Conservation (phyloP, 768 basidiomycete species). For the Russula olivacea region DNA sequence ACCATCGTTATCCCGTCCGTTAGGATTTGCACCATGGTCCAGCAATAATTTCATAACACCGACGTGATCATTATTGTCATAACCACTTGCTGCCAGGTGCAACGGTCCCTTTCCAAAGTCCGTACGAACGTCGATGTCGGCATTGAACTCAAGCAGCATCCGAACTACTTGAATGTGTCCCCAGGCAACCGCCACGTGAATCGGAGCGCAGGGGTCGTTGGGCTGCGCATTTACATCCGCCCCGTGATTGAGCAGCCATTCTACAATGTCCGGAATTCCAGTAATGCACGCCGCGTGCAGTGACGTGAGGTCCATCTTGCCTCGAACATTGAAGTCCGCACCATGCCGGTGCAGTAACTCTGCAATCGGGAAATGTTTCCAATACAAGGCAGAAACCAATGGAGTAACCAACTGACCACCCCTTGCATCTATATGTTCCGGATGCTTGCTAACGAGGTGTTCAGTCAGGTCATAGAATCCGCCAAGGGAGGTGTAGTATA, state of each 20-base stretch:
- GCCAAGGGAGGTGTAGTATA: slow-evolving; percentile 6
- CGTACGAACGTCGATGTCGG: not conserved
- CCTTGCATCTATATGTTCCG: not conserved
- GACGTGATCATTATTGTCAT: not conserved
- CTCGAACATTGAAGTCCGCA: not conserved
- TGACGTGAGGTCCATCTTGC: fast-evolving
- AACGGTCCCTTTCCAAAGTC: not conserved
- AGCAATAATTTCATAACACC: not conserved
- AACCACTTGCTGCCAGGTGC: not conserved
- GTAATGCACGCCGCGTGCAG: not conserved
- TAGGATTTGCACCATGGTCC: not conserved
- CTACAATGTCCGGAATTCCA: not conserved
- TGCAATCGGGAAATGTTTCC: not conserved
- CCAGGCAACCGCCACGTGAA: not conserved
- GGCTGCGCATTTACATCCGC: not conserved
- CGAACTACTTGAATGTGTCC: not conserved
- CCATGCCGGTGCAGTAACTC: not conserved
- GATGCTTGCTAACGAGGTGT: not conserved
- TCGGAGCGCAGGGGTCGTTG: fast-evolving
- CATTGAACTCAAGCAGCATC: not conserved
- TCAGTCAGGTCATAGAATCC: not conserved
- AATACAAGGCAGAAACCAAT: not conserved
- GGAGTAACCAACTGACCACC: not conserved
- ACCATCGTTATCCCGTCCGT: not conserved
- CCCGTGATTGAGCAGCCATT: not conserved